A percentile compares a stretch with the other conserved stretches of the same genome.
Evolutionary conservation across 345 rosid species (phyloP).

Genomic region (Camelina laxa): DNA sequence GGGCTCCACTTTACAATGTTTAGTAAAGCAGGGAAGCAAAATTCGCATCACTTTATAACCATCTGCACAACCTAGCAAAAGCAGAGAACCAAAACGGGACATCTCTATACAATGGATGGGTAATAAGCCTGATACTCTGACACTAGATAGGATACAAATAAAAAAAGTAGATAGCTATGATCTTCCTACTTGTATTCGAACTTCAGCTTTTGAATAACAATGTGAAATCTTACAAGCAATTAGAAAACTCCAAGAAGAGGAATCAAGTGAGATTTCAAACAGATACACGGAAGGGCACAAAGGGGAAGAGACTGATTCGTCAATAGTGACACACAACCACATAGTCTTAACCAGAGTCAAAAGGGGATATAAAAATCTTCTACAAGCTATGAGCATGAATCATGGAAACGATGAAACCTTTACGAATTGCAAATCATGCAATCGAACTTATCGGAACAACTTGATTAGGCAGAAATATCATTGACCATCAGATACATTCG

Average conservation of each 20-base stretch:
- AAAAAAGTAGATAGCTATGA: not conserved
- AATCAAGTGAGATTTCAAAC: not conserved
- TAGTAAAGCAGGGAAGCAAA: no score
- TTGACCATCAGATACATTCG: not conserved
- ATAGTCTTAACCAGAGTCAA: slow-evolving; percentile 23
- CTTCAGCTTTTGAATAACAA: not conserved
- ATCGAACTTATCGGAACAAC: not conserved
- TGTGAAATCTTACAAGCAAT: not conserved
- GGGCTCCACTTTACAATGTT: no score
- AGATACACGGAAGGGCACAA: not conserved
- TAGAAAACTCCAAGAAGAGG: not conserved
- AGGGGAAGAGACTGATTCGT: not conserved
- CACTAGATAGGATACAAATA: no score
- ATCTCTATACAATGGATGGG: no score
- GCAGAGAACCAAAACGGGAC: no score
- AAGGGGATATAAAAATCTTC: not conserved
- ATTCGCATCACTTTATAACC: no score
- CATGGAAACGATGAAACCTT: not conserved
- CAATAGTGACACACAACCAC: not conserved
- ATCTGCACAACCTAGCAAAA: no score
- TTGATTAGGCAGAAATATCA: not conserved
- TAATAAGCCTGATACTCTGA: no score
- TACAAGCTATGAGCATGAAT: slow-evolving; percentile 18
- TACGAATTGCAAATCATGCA: slow-evolving; percentile 11
- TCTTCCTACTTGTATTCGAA: not conserved